Evolutionary conservation across 805 yeast genomes (phyloP), one percentile per base, ranked within the genome.

Genomic region (Myxozyma mucilagina): DNA sequence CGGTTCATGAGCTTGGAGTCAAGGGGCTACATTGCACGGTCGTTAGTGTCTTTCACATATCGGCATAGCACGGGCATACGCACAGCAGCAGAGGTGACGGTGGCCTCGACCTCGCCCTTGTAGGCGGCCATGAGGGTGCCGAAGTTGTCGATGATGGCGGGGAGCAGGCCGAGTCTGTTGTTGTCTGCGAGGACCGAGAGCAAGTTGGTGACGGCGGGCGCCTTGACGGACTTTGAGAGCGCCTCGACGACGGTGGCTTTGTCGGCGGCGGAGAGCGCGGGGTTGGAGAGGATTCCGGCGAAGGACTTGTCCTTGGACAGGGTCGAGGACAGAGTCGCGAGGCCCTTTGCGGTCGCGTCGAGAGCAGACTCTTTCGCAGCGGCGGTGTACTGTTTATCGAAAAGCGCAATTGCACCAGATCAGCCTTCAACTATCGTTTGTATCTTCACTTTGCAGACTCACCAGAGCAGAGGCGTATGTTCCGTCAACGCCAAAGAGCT

Each of bases 401-500:
- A 14, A 29, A 34, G 34, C 36, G 39, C 57, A 38, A 31, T 38
- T 38, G 41, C n/a, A 5, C 41, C 13, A 47, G 36, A 36, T n/a
- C 47, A 38, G 34, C 31, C 36, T 49, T 38, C 41, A 3, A 38
- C 3, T 38, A 3, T 4, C 41, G 5, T 13, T 38, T 38, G 4
- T n/a, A n/a, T n/a, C n/a, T 13, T 13, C 13, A 5, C 6, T 38
- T 18, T 35, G 31, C 31, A 16, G 31, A 49, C 38, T 32, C 32
- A 67, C 68, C 71, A 94, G 83, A 53, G 99, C 97, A 60, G 90
- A 83, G 70, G 98, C 99, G 78, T 93, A 93, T 67, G 98, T 91
- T 74, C 98, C 99, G 70, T 92, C 97, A 69, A 93, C 79, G 67
- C 98, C 98, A 73, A 84, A 93, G 75, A 93, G 83, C 83, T 91